phyloP scores from a whole-genome alignment of 495 filamentous ascomycete genomes.

The Lepidopterella palustris region DNA sequence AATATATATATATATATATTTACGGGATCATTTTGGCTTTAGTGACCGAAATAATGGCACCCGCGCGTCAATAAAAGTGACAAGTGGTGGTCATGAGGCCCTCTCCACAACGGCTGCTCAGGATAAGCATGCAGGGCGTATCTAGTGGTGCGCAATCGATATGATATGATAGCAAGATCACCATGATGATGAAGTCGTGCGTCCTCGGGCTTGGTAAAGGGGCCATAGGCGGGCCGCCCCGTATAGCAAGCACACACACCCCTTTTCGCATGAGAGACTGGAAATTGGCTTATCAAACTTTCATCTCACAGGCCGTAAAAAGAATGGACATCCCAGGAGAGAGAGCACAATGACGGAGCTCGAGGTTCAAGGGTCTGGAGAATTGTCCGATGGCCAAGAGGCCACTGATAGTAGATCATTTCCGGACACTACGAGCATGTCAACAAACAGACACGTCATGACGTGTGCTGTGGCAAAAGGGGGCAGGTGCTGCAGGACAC shows the following conservation, averaged over 20 bases:
- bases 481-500: not conserved
- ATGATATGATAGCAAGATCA: not conserved
- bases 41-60: no score
- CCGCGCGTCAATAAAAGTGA: no score
- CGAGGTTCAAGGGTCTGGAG: not conserved
- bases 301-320: not conserved
- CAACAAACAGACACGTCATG: not conserved
- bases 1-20: no score
- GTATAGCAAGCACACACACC: not conserved
- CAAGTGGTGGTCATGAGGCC: no score
- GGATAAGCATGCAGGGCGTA: not conserved
- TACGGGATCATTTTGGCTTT: no score
- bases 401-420: not conserved
- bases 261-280: not conserved
- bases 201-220: not conserved
- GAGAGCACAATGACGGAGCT: not conserved
- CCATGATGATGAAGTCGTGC: not conserved
- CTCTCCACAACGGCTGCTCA: not conserved
- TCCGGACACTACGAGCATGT: not conserved
- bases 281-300: not conserved
- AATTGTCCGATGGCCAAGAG: not conserved
- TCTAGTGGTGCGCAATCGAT: not conserved
- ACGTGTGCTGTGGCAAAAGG: not conserved
- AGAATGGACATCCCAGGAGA: not conserved
- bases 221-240: not conserved